Evolutionary conservation across 2,329 filamentous ascomycete species (phyloP).

Genomic region (Curvularia verruculosa): DNA sequence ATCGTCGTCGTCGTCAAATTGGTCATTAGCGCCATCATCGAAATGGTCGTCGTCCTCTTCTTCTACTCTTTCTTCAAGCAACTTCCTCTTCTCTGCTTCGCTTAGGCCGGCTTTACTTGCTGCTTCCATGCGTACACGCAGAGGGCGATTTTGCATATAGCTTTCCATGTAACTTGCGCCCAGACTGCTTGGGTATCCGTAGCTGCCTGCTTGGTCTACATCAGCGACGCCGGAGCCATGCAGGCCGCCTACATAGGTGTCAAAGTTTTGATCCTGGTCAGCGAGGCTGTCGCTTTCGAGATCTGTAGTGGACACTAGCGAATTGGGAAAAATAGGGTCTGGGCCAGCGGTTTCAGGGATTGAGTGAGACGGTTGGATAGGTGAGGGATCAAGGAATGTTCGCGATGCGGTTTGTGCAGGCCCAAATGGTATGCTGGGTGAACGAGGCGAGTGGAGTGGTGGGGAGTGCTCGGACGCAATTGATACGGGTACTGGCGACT

Average conservation of each 20-base stretch:
- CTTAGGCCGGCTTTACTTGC: constrained; percentile 39
- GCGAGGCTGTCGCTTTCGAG: constrained; percentile 19
- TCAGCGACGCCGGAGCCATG: constrained; percentile 43
- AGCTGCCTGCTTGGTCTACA: constrained; percentile 42
- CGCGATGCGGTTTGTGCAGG: constrained; percentile 27
- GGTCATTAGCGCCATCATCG: constrained; percentile 2
- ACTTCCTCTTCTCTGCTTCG: constrained; percentile 30
- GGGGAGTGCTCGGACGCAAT: constrained; percentile 17
- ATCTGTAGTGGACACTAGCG: constrained; percentile 9
- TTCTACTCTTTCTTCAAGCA: constrained; percentile 19
- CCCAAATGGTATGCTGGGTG: constrained; percentile 23
- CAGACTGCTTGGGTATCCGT: constrained; percentile 43
- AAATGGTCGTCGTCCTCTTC: constrained; percentile 12
- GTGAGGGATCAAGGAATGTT: constrained; percentile 37
- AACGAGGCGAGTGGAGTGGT: constrained; percentile 24
- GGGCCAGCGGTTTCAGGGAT: constrained; percentile 26
- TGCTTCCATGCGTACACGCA: constrained; percentile 45
- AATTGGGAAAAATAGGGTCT: constrained; percentile 30
- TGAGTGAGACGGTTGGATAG: constrained; percentile 19
- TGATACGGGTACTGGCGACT: constrained; percentile 19
- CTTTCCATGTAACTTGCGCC: constrained; percentile 49
- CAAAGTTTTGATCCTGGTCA: constrained; percentile 33
- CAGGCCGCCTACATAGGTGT: constrained; percentile 46
- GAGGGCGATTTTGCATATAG: constrained; percentile 45
- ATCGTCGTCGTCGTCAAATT: constrained; percentile 22